phyloP scores from a whole-genome alignment of 495 filamentous ascomycete genomes.

The Penicillium coffeae region DNA sequence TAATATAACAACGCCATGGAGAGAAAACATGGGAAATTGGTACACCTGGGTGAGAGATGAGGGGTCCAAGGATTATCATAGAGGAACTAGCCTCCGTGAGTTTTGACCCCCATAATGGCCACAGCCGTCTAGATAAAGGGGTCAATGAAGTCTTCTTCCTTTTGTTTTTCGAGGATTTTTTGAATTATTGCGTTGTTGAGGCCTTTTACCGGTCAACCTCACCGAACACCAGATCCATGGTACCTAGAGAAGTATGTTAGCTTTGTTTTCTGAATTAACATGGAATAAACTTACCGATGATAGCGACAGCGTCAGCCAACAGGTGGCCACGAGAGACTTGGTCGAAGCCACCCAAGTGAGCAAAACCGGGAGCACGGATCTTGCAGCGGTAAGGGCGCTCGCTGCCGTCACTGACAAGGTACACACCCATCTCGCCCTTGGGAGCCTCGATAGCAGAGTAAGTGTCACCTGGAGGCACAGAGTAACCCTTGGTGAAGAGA shows the following conservation, averaged over 20 bases:
- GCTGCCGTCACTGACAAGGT: conserved; percentile 91
- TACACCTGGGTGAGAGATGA: conserved; percentile 22
- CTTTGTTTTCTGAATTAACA: neutral
- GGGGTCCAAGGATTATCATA: conserved; percentile 21
- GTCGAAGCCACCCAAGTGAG: conserved; percentile 91
- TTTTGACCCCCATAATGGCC: conserved; percentile 15
- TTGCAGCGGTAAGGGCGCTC: conserved; percentile 97
- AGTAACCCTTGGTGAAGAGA: conserved; percentile 96
- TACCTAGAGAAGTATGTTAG: conserved; percentile 37
- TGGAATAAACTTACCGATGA: conserved; percentile 61
- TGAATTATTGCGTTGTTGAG: conserved; percentile 21
- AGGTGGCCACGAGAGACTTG: conserved; percentile 88
- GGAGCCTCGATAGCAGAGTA: conserved; percentile 97
- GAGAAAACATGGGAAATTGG: conserved; percentile 28
- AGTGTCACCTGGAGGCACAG: conserved; percentile 96
- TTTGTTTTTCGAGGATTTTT: conserved; percentile 19
- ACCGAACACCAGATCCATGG: conserved; percentile 84
- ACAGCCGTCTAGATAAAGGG: conserved; percentile 21
- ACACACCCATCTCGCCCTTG: conserved; percentile 99
- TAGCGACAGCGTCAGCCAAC: conserved; percentile 92
- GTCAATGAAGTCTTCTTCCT: conserved; percentile 22
- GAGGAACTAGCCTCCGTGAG: conserved; percentile 13
- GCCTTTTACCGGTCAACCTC: conserved; percentile 60
- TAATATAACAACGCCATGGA: conserved; percentile 35
- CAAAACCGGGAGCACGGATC: conserved; percentile 95